Evolutionary conservation across 495 filamentous ascomycete genomes (phyloP).

Genomic region (Xylaria cubensis): DNA sequence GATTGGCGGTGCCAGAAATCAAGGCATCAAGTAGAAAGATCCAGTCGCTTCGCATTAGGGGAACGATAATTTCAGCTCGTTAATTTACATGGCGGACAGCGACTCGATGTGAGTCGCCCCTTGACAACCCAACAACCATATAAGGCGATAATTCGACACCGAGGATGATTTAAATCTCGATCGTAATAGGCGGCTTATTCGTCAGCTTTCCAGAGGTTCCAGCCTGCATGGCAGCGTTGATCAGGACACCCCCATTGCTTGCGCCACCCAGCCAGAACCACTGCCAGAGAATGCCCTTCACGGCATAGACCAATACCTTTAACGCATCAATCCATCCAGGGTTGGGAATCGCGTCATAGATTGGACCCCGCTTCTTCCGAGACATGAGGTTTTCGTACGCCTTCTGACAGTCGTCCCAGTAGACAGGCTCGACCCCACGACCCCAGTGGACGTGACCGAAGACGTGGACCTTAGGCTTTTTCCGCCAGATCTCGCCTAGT

Average conservation of each 20-base stretch:
- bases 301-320: constrained; percentile 66
- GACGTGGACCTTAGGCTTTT: constrained; percentile 80
- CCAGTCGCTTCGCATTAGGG: too few species aligned
- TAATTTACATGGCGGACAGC: background rate
- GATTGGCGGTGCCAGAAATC: background rate
- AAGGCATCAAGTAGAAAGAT: background rate
- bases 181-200: constrained; percentile 54
- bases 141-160: background rate
- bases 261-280: constrained; percentile 66
- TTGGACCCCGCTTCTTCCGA: constrained; percentile 52
- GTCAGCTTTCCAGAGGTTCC: constrained; percentile 67
- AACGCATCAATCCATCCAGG: constrained; percentile 67
- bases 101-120: background rate
- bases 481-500: constrained; percentile 76
- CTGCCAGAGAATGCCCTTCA: constrained; percentile 72
- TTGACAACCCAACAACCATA: background rate
- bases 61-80: background rate
- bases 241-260: constrained; percentile 69
- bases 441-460: constrained; percentile 88
- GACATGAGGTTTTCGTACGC: constrained; percentile 72
- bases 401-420: constrained; percentile 78
- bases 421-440: constrained; percentile 68
- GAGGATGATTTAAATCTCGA: constrained; percentile 60
- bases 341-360: constrained; percentile 57
- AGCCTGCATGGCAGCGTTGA: constrained; percentile 81